These are phyloP conservation scores for Linnemannia exigua DNA, from an alignment of 192 early-diverging fungal genomes.

Conservation along the genomic window DNA sequence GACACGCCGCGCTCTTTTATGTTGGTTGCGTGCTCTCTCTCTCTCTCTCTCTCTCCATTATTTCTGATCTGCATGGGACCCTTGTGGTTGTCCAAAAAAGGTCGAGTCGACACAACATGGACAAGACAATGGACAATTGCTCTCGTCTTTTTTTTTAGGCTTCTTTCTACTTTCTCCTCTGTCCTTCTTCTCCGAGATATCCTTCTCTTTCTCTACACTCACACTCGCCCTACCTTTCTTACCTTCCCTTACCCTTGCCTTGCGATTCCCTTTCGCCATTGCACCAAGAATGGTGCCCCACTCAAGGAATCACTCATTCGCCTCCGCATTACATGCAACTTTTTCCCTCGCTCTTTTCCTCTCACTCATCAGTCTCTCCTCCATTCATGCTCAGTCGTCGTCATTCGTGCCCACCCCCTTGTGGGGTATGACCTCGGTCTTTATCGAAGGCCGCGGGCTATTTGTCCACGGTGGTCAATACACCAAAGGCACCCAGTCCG, in stretches of 20 bases:
- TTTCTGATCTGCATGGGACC: no score
- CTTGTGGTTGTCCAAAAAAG: no score
- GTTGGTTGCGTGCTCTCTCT: no score
- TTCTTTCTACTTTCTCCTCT: background rate
- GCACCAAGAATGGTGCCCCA: background rate
- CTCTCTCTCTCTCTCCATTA: no score
- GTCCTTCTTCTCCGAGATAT: background rate
- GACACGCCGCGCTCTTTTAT: no score
- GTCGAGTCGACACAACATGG: no score
- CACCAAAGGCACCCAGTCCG: background rate
- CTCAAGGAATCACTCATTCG: background rate
- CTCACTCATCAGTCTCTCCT: background rate
- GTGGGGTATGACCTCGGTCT: background rate
- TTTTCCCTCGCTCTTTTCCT: background rate
- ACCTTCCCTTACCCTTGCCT: background rate
- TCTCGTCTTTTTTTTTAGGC: background rate
- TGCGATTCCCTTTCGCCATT: background rate
- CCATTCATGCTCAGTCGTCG: background rate
- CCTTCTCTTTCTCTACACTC: background rate
- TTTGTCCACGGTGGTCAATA: constrained; percentile 17
- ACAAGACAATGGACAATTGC: no score
- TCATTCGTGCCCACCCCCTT: constrained; percentile 13
- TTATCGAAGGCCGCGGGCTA: constrained; percentile 6
- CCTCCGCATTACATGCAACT: background rate
- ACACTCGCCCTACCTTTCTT: background rate